phyloP scores from a whole-genome alignment of 164 flowering plant genomes.

The Stephania japonica region DNA sequence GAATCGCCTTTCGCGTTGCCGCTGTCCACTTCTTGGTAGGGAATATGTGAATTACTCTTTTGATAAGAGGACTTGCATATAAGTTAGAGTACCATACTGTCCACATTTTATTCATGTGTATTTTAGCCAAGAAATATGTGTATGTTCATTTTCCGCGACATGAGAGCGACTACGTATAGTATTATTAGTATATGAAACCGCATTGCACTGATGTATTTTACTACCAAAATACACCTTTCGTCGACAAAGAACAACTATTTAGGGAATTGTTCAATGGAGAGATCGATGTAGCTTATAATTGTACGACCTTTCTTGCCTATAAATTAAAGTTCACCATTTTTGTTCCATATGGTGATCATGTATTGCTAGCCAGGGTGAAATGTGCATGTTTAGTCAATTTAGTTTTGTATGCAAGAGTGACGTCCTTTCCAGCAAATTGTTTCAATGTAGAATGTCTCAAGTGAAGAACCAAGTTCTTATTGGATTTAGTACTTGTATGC shows the following conservation, averaged over 20 bases:
- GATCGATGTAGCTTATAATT: neutral
- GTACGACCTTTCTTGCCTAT: neutral
- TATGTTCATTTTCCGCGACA: neutral
- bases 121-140: neutral
- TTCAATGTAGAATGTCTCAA: neutral
- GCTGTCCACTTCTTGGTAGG: constrained; percentile 5
- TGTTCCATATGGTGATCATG: neutral
- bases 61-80: constrained; percentile 1
- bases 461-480: neutral
- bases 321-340: neutral
- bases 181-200: neutral
- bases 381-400: neutral
- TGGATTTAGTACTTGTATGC: neutral
- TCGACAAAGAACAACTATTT: neutral
- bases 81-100: neutral
- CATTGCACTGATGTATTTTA: neutral
- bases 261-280: neutral
- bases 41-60: constrained; percentile 1
- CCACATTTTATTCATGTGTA: too few species aligned
- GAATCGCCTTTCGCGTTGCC: neutral
- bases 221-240: neutral
- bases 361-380: neutral
- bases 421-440: neutral
- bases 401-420: neutral
- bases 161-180: too few species aligned